Base-by-base conservation (phyloP, 352 stramenopile species). In the Pythium brachiatum region DNA sequence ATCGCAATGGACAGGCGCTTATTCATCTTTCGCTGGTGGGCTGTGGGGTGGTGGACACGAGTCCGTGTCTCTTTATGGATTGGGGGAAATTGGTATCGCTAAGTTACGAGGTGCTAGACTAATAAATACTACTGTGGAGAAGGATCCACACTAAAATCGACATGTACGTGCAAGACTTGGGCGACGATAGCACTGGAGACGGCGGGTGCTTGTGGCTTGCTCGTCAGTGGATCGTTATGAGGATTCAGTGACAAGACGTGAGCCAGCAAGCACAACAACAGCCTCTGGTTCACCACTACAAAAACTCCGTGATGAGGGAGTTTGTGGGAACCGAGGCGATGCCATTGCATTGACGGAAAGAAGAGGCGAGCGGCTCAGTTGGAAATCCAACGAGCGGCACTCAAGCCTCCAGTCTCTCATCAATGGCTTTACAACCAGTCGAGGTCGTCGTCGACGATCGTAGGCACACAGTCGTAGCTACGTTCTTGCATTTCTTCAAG, bases 381-480 rank as follows among this genome's bases (percentile, higher is more conserved):
- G 18, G 38, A 15, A 23, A 18, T 21, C 38, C 38, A 46, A 46
- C 38, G 38, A 23, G 38, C 38, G 4, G 8, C 38, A 23, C 4
- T 46, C 38, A 15, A 46, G 38, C 38, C 38, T 46, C 4, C 4
- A 5, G 9, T 34, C n/a, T 46, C 38, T 46, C 53, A 25, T 50
- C 34, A n/a, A 20, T 5, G 20, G 23, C 34, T 48, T 66, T 61
- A 74, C 20, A 74, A 56, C 67, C 67, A 74, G 39, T 70, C 67
- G 25, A 61, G 63, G 38, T 70, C 62, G 48, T 68, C 67, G 39
- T 65, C 50, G 32, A 62, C 57, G 9, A 41, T 27, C 13, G 36
- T 34, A 16, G 26, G 23, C 16, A 16, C 48, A n/a, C 21, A 29
- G 21, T 39, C 53, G 48, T 21, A 48, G 41, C 60, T 44, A 13